phyloP scores from a whole-genome alignment of 768 basidiomycete species.

The Tylopilus balloui region DNA sequence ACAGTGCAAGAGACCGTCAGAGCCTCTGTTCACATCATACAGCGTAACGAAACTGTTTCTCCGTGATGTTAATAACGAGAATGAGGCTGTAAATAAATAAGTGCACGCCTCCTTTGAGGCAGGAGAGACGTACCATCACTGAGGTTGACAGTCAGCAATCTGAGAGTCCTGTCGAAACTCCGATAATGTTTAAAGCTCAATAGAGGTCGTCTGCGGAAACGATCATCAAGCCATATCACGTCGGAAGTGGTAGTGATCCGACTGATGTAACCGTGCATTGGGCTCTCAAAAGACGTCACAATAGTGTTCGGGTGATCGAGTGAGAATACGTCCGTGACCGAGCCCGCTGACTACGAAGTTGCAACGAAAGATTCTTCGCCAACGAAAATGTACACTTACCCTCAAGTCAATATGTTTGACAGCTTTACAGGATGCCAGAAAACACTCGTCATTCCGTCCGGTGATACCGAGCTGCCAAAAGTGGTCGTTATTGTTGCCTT shows the following conservation, averaged over 20 bases:
- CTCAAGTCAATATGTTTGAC: conserved; percentile 51
- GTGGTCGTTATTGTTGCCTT: conserved; percentile 19
- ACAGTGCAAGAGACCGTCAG: conserved; percentile 41
- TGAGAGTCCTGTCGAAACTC: conserved; percentile 55
- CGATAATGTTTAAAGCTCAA: conserved; percentile 60
- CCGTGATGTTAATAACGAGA: conserved; percentile 58
- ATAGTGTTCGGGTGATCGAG: conserved; percentile 33
- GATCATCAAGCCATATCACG: conserved; percentile 66
- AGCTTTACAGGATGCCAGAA: conserved; percentile 44
- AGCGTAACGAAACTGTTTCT: conserved; percentile 55
- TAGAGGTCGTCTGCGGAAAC: conserved; percentile 53
- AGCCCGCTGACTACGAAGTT: conserved; percentile 28
- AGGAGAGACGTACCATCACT: conserved; percentile 27
- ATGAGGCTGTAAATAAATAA: conserved; percentile 34
- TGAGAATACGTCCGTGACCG: conserved; percentile 33
- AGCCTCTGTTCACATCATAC: conserved; percentile 53
- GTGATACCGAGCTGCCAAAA: conserved; percentile 54
- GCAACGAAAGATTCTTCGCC: conserved; percentile 4
- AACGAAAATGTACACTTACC: conserved; percentile 35
- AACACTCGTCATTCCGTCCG: conserved; percentile 33
- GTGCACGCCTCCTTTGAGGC: not conserved
- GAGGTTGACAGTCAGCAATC: conserved; percentile 36
- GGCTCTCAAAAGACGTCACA: conserved; percentile 53
- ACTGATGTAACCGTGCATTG: conserved; percentile 40
- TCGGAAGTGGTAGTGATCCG: conserved; percentile 57